Conservation (phyloP, 2,329 filamentous ascomycete genomes). For the Chaetomiaceae sp. region DNA sequence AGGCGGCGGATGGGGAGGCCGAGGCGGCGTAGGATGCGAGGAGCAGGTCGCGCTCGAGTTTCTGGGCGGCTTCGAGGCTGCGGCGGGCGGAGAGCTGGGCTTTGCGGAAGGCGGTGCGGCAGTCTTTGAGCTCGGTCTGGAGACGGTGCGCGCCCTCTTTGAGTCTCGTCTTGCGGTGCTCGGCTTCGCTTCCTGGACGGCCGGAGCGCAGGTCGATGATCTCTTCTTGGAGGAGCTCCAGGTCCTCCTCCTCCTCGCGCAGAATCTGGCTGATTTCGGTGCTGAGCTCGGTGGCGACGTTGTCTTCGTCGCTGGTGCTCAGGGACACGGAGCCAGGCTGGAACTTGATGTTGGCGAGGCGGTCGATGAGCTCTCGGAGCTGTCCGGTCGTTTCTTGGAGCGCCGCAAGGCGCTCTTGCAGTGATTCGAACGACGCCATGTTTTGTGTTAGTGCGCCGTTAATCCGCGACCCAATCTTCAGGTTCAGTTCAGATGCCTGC, state of each 20-base stretch:
- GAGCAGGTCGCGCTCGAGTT: conserved; percentile 71
- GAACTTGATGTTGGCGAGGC: conserved; percentile 55
- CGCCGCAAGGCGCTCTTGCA: conserved; percentile 57
- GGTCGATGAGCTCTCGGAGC: conserved; percentile 55
- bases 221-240: conserved; percentile 76
- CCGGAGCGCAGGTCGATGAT: conserved; percentile 61
- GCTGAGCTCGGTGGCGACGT: conserved; percentile 65
- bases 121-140: conserved; percentile 63
- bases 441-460: neutral
- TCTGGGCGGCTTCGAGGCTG: conserved; percentile 67
- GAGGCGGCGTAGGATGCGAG: conserved; percentile 55
- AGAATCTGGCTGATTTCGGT: conserved; percentile 75
- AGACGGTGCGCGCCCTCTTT: conserved; percentile 63
- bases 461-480: neutral
- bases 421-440: conserved; percentile 52
- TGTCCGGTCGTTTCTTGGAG: conserved; percentile 59
- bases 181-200: conserved; percentile 48
- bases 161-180: conserved; percentile 61
- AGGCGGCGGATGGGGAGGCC: conserved; percentile 21
- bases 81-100: conserved; percentile 77
- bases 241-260: conserved; percentile 75
- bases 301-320: conserved; percentile 43
- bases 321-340: conserved; percentile 54
- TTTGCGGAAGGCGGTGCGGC: conserved; percentile 67
- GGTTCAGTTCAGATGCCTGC: neutral